phyloP scores from a whole-genome alignment of 768 basidiomycete genomes.

The Lepiota brunneoincarnata region DNA sequence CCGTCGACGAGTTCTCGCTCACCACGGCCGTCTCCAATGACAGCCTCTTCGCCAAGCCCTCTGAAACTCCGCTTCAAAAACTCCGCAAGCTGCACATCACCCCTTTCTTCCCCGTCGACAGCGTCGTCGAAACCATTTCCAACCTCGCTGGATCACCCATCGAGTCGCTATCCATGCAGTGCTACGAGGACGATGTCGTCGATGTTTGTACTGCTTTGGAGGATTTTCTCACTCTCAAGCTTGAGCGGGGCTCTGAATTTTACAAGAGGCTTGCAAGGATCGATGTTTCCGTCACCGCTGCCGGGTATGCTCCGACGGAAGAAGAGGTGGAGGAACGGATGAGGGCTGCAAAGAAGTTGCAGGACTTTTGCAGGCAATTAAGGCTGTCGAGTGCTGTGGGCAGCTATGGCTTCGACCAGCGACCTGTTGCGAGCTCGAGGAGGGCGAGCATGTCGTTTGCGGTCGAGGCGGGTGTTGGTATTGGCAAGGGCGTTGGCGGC shows the following conservation, averaged over 20 bases:
- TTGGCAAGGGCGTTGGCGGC: not conserved
- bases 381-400: conserved; percentile 36
- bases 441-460: conserved; percentile 13
- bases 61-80: conserved; percentile 42
- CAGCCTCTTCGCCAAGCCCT: conserved; percentile 37
- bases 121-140: conserved; percentile 55
- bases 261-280: conserved; percentile 49
- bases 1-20: conserved; percentile 55
- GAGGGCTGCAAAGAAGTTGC: conserved; percentile 41
- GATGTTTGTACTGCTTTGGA: conserved; percentile 57
- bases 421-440: conserved; percentile 4
- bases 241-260: conserved; percentile 46
- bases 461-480: conserved; percentile 5
- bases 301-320: conserved; percentile 21
- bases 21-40: conserved; percentile 42
- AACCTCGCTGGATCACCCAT: conserved; percentile 60
- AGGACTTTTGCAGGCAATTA: conserved; percentile 50
- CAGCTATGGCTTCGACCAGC: conserved; percentile 13
- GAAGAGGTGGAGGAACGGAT: conserved; percentile 38
- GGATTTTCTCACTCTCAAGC: conserved; percentile 52
- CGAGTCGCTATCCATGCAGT: conserved; percentile 53
- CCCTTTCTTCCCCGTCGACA: conserved; percentile 60
- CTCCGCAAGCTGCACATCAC: conserved; percentile 58
- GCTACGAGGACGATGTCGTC: conserved; percentile 62
- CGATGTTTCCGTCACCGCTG: conserved; percentile 44